Percentiles rank a stretch among this genome's conserved stretches.
These are phyloP conservation scores for Platanthera guangdongensis DNA, from an alignment of 106 monocot species.

Conservation along the genomic window DNA sequence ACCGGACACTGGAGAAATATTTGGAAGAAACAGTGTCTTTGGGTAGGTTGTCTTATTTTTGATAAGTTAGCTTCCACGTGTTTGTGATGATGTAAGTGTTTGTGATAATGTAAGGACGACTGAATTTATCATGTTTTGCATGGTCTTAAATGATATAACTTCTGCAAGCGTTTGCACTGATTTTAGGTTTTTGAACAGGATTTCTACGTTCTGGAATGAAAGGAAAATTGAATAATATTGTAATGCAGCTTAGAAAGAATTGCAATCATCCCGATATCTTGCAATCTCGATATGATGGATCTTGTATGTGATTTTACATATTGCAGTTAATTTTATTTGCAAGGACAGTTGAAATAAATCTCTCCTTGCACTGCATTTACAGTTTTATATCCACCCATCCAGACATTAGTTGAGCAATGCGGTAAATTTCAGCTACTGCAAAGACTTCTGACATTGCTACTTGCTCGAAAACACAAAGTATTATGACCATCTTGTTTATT, in stretches of 20 bases:
- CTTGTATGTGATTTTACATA: constrained; percentile 29
- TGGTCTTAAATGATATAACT: too few species aligned
- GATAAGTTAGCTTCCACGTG: not conserved
- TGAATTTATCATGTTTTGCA: too few species aligned
- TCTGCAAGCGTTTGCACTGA: not conserved
- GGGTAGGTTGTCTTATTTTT: constrained; percentile 17
- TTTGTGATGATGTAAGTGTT: too few species aligned
- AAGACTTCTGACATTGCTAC: constrained; percentile 52
- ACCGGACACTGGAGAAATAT: constrained; percentile 71
- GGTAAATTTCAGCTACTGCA: constrained; percentile 84
- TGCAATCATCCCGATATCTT: constrained; percentile 95
- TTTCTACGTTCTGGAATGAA: constrained; percentile 42
- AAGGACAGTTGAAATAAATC: not conserved
- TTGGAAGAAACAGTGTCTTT: constrained; percentile 25
- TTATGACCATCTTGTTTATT: constrained; percentile 3
- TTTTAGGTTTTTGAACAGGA: constrained; percentile 26
- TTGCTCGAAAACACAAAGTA: constrained; percentile 83
- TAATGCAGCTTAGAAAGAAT: constrained; percentile 82
- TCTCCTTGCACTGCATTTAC: constrained; percentile 3
- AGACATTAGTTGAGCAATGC: constrained; percentile 65
- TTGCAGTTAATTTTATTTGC: not conserved
- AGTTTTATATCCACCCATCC: constrained; percentile 72
- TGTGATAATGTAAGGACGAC: too few species aligned
- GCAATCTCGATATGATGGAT: constrained; percentile 49
- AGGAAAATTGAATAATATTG: constrained; percentile 67